phyloP scores from a whole-genome alignment of 768 basidiomycete genomes.

The Wakefieldia striispora region DNA sequence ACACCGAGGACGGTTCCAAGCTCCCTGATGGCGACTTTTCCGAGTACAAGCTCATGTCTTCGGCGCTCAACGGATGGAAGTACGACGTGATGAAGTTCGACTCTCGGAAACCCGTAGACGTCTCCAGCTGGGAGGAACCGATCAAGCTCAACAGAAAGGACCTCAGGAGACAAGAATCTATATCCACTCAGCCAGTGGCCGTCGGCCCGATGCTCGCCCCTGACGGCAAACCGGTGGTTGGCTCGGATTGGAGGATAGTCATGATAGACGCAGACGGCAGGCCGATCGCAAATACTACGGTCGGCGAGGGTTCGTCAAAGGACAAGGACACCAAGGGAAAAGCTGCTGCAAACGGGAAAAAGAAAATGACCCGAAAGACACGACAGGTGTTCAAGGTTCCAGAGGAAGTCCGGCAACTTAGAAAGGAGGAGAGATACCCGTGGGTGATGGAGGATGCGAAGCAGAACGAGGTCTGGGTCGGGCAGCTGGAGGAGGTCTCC shows the following conservation, averaged over 20 bases:
- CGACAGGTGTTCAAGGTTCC: constrained; percentile 80
- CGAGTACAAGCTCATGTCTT: constrained; percentile 79
- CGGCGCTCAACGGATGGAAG: constrained; percentile 81
- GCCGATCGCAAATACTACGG: constrained; percentile 48
- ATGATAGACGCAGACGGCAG: constrained; percentile 81
- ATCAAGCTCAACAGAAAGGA: constrained; percentile 90
- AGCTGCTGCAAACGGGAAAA: constrained; percentile 49
- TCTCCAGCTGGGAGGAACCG: constrained; percentile 65
- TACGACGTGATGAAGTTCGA: constrained; percentile 94
- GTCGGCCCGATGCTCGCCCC: constrained; percentile 75
- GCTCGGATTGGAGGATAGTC: constrained; percentile 70
- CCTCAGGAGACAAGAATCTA: constrained; percentile 47
- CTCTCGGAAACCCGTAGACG: constrained; percentile 67
- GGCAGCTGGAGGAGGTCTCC: constrained; percentile 73
- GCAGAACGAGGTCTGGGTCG: constrained; percentile 74
- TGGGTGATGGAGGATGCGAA: constrained; percentile 88
- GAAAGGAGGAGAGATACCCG: constrained; percentile 84
- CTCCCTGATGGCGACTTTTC: constrained; percentile 68
- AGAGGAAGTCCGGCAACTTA: constrained; percentile 72
- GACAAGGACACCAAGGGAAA: constrained; percentile 45
- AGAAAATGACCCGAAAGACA: constrained; percentile 79
- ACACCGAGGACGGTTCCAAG: constrained; percentile 49
- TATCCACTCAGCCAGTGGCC: constrained; percentile 43
- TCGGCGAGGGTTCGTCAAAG: constrained; percentile 31
- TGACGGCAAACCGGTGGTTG: constrained; percentile 84